Conservation (phyloP, 306 rosid species). For the Pterocarpus santalinus region DNA sequence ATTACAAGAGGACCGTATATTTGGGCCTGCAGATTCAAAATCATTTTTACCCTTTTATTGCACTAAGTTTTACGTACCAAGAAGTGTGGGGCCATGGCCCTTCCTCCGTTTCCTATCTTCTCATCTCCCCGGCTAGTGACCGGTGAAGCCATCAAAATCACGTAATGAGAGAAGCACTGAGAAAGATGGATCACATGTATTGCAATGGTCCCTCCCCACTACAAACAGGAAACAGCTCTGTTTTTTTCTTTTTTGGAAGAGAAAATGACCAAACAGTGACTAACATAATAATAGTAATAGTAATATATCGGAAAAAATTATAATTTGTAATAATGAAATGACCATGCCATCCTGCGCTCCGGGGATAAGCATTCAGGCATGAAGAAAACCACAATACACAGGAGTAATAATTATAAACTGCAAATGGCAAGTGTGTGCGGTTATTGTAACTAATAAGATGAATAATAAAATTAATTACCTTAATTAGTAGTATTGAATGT, state of each 20-base stretch:
- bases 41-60: neutral
- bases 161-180: constrained; percentile 33
- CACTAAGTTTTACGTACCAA: neutral
- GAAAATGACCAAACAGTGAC: constrained; percentile 24
- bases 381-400: neutral
- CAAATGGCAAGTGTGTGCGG: neutral
- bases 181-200: constrained; percentile 9
- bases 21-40: neutral
- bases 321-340: neutral
- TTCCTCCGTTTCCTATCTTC: neutral
- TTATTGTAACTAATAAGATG: neutral
- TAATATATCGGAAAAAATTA: neutral
- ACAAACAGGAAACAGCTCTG: neutral
- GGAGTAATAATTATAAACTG: constrained; percentile 7
- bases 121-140: neutral
- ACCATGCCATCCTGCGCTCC: neutral
- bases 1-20: constrained; percentile 8
- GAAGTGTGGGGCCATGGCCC: constrained; percentile 11
- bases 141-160: constrained; percentile 38
- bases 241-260: too few species aligned
- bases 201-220: constrained; percentile 51
- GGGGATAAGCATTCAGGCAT: neutral
- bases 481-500: neutral
- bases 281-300: neutral
- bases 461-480: neutral